These are phyloP conservation scores for Yamadazyma dendronema DNA, from an alignment of 1,139 yeast species.

Conservation along the genomic window DNA sequence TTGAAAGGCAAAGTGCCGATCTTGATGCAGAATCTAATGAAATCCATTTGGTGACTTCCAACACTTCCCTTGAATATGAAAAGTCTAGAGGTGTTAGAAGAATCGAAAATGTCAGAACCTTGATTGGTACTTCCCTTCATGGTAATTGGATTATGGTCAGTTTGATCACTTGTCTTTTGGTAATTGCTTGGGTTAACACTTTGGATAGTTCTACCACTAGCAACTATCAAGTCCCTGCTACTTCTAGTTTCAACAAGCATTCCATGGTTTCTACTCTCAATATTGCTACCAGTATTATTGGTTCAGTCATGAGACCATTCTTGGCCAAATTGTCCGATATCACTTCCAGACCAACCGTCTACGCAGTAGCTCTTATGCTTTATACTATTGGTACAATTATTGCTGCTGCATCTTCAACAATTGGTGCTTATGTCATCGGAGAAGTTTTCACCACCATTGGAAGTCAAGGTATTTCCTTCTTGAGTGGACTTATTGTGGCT, in stretches of 20 bases:
- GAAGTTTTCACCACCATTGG: slow-evolving; percentile 28
- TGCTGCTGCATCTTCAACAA: slow-evolving; percentile 24
- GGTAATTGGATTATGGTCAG: slow-evolving; percentile 10
- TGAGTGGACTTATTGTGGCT: slow-evolving; percentile 23
- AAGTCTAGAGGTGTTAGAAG: slow-evolving; percentile 26
- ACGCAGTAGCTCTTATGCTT: slow-evolving; percentile 18
- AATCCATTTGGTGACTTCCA: slow-evolving; percentile 7
- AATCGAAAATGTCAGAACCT: slow-evolving; percentile 23
- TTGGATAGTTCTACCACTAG: slow-evolving; percentile 37
- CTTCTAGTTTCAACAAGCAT: slow-evolving; percentile 30
- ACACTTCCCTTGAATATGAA: slow-evolving; percentile 5
- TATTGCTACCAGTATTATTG: slow-evolving; percentile 26
- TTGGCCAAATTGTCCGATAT: slow-evolving; percentile 31
- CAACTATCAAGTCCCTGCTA: slow-evolving; percentile 27
- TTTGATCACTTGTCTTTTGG: slow-evolving; percentile 22
- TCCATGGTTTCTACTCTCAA: slow-evolving; percentile 30
- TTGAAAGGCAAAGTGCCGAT: not conserved
- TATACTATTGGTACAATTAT: slow-evolving; percentile 29
- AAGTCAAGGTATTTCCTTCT: slow-evolving; percentile 19
- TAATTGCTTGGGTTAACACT: slow-evolving; percentile 35
- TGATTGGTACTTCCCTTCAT: slow-evolving; percentile 17
- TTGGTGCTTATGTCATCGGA: slow-evolving; percentile 30
- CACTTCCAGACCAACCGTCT: slow-evolving; percentile 28
- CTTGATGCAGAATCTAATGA: slow-evolving; percentile 2
- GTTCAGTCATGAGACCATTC: slow-evolving; percentile 26